A percentile compares a stretch with the other conserved stretches of the same genome.
These are phyloP conservation scores for Pisolithus microcarpus DNA, from an alignment of 768 basidiomycete genomes.

Conservation along the genomic window DNA sequence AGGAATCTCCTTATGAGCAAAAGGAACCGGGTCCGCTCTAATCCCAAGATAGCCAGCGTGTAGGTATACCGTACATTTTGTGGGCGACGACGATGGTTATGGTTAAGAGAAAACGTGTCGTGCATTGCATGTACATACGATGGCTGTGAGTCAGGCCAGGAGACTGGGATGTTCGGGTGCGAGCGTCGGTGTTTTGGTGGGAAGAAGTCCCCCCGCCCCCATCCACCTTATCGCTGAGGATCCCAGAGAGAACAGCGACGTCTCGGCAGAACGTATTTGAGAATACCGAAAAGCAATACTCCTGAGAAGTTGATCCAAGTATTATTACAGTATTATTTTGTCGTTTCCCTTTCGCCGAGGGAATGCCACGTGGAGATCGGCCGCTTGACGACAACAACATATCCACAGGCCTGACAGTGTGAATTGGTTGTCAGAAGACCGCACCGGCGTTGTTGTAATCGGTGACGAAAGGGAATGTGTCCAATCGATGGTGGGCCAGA, in stretches of 20 bases:
- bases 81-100: background rate
- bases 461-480: slow-evolving; percentile 22
- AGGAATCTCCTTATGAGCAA: background rate
- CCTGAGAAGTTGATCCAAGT: background rate
- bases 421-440: slow-evolving; percentile 10
- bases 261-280: background rate
- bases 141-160: background rate
- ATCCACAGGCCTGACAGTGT: slow-evolving; percentile 22
- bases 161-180: background rate
- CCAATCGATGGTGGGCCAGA: slow-evolving; percentile 10
- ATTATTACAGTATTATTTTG: too few species aligned
- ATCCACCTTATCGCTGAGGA: background rate
- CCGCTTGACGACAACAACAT: slow-evolving; percentile 11
- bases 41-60: background rate
- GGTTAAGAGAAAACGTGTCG: background rate
- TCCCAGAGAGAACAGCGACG: background rate
- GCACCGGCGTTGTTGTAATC: slow-evolving; percentile 15
- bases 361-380: slow-evolving; percentile 20
- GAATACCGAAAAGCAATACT: background rate
- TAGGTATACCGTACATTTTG: background rate
- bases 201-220: background rate
- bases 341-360: slow-evolving; percentile 1
- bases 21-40: background rate
- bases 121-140: background rate
- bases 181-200: slow-evolving; percentile 3